Base-by-base conservation (phyloP, 2,329 filamentous ascomycete genomes). In the Diaporthe nobilis region DNA sequence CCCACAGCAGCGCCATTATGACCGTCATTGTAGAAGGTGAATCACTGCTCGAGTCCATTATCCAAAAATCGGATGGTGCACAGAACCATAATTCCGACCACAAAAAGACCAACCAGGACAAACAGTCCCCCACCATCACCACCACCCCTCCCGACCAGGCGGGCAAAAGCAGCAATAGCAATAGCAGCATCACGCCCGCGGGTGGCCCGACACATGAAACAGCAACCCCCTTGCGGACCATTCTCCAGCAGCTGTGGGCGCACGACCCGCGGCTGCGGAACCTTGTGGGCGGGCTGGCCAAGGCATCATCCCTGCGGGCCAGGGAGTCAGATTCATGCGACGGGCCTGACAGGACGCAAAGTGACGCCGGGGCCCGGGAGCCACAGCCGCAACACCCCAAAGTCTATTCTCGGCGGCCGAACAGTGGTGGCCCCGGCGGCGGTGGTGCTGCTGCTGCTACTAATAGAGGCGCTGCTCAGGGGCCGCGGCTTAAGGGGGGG, bases 251-350 rank as follows among this genome's bases (percentile, higher is more conserved):
- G 76, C 78, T 84, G 1, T 83, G 81, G 67, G 72, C 73, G 2
- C 80, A 81, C 25, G 82, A 83, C 47, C 78, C 81, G 2, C 73
- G 76, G 2, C 78, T 83, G 9, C 79, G 82, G n/a, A 80, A 78
- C 70, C 78, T 80, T 0, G 72, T 84, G 7, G 53, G 80, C 49
- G 34, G n/a, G 49, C 65, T 39, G 65, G 65, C 65, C 65, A 55
- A 70, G 65, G 65, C 47, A 8, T 57, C 75, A 20, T 55, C 65
- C 65, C 65, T 70, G 65, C 65, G 13, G 9, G 15, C 7, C 61
- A 34, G 28, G 17, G 61, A 20, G 4, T 15, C 65, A 70, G 65
- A 70, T 70, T 70, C 65, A 70, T 70, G 65, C 65, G 65, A 17
- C 47, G 7, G 47, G 47, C 22, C 47, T 22, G 39, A 7, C 60